Percentiles rank a stretch among this genome's conserved stretches.
phyloP scores from a whole-genome alignment of 768 basidiomycete genomes.

The Pleurotus giganteus region DNA sequence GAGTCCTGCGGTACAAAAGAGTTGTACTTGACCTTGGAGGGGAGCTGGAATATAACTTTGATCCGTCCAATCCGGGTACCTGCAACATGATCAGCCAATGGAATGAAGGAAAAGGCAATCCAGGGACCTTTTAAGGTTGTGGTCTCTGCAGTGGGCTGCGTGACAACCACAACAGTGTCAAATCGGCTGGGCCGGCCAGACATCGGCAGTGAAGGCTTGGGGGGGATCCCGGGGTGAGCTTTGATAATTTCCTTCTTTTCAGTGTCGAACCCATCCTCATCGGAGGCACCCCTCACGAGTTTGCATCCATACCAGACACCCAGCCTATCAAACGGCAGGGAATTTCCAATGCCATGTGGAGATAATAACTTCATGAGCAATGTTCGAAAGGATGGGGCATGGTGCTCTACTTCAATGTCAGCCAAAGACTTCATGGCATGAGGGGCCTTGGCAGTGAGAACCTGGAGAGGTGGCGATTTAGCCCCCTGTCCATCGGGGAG shows the following conservation, averaged over 20 bases:
- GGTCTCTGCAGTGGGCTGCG: background rate
- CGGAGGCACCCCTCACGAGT: too few species aligned
- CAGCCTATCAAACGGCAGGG: slow-evolving; percentile 21
- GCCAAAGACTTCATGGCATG: slow-evolving; percentile 16
- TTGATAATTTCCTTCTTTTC: slow-evolving; percentile 21
- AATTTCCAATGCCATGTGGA: too few species aligned
- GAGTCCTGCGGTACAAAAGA: slow-evolving; percentile 3
- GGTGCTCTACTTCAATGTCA: slow-evolving; percentile 20
- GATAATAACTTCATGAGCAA: slow-evolving; percentile 25
- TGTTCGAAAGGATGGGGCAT: slow-evolving; percentile 21
- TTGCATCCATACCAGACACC: slow-evolving; percentile 31
- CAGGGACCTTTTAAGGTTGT: slow-evolving; percentile 18
- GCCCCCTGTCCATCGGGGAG: slow-evolving; percentile 2
- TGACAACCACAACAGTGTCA: slow-evolving; percentile 29
- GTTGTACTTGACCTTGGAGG: background rate
- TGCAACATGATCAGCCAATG: too few species aligned
- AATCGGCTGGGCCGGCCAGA: slow-evolving; percentile 26
- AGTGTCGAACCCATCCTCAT: slow-evolving; percentile 26
- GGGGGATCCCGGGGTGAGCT: slow-evolving; percentile 16
- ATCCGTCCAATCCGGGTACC: slow-evolving; percentile 24
- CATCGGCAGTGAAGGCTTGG: slow-evolving; percentile 15
- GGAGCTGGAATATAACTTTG: slow-evolving; percentile 21
- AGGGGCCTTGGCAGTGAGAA: slow-evolving; percentile 21
- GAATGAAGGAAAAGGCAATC: too few species aligned
- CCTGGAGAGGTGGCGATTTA: slow-evolving; percentile 8